phyloP scores from a whole-genome alignment of 148 eudicot species.

The Arbutus unedo region DNA sequence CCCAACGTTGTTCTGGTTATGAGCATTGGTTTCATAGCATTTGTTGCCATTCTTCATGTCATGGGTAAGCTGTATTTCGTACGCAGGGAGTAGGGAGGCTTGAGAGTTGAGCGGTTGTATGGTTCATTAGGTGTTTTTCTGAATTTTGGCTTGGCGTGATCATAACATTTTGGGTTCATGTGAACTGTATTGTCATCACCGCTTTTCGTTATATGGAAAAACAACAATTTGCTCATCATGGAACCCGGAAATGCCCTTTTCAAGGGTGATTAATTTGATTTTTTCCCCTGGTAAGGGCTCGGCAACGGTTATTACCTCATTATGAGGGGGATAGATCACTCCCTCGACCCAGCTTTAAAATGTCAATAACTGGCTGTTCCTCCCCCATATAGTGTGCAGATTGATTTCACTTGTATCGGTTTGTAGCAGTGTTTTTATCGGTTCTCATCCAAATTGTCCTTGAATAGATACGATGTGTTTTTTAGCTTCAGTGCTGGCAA shows the following conservation, averaged over 20 bases:
- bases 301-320: not conserved
- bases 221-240: not conserved
- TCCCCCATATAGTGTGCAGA: not conserved
- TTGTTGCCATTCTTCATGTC: constrained; percentile 61
- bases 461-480: not conserved
- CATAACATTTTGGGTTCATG: not conserved
- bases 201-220: not conserved
- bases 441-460: not conserved
- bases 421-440: not conserved
- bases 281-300: not conserved
- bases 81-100: constrained; percentile 42
- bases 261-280: not conserved
- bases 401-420: not conserved
- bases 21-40: constrained; percentile 71
- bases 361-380: not conserved
- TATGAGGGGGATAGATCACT: not conserved
- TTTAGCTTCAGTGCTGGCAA: no score
- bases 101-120: constrained; percentile 12
- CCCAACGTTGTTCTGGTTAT: constrained; percentile 87
- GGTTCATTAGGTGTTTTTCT: not conserved
- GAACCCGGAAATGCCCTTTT: not conserved
- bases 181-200: not conserved
- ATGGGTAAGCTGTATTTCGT: constrained; percentile 63
- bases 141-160: not conserved
- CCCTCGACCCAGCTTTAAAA: not conserved